A percentile compares a stretch with the other conserved stretches of the same genome.
Conservation (phyloP, 495 filamentous ascomycete species). For the Aspergillus incahuasiensis region DNA sequence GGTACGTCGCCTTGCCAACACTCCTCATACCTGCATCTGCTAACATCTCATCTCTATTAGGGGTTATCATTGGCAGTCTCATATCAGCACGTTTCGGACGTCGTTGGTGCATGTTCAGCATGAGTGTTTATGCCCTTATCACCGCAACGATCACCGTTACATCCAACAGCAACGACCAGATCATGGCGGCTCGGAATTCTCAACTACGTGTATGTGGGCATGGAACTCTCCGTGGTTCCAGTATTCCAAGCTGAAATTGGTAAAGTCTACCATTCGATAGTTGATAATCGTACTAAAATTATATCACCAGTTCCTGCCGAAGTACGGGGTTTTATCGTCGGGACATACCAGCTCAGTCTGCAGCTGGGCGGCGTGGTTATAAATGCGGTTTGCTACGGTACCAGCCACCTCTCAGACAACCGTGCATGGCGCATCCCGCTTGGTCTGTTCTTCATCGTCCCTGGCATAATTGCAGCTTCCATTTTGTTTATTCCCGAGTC, state of each 20-base stretch:
- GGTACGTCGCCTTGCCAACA: neutral
- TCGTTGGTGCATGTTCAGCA: constrained; percentile 3
- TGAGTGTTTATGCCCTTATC: constrained; percentile 6
- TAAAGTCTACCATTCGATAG: too few species aligned
- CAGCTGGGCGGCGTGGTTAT: neutral
- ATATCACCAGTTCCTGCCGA: neutral
- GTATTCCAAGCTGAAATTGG: neutral
- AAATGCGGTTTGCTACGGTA: constrained; percentile 1
- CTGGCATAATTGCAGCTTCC: neutral
- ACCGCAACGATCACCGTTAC: constrained; percentile 4
- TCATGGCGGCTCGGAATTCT: constrained; percentile 6
- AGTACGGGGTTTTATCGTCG: constrained; percentile 2
- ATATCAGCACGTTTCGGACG: neutral
- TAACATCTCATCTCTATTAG: neutral
- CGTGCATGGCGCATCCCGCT: constrained; percentile 12
- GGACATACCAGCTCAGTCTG: constrained; percentile 5
- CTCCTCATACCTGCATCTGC: neutral
- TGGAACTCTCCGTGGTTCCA: neutral
- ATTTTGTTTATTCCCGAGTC: constrained; percentile 12
- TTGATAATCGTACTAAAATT: too few species aligned
- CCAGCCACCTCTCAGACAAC: neutral
- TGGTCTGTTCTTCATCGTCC: constrained; percentile 9
- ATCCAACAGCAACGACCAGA: neutral
- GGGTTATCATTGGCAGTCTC: constrained; percentile 5
- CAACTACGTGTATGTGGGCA: constrained; percentile 5